Evolutionary conservation across 345 rosid species (phyloP).

Genomic region (Eucalyptus pauciflora): DNA sequence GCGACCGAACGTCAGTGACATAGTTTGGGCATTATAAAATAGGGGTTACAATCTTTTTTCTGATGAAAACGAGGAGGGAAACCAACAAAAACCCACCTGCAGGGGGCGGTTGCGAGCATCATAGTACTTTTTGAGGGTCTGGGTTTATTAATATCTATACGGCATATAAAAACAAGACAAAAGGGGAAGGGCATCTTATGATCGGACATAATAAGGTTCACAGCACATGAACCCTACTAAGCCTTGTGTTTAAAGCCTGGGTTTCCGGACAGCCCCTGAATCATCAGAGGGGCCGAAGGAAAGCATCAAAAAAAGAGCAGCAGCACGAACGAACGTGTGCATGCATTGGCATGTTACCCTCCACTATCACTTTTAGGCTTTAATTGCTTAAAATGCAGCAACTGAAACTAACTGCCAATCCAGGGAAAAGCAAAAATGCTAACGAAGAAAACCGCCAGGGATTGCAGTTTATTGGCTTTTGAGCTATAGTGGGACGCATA

Average conservation of each 20-base stretch:
- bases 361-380: conserved; percentile 14
- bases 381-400: background rate
- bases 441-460: background rate
- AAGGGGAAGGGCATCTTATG: background rate
- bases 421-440: conserved; percentile 1
- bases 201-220: background rate
- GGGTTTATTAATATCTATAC: background rate
- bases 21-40: background rate
- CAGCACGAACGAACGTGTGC: background rate
- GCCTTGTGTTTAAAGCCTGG: background rate
- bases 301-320: background rate
- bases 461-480: background rate
- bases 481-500: background rate
- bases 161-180: background rate
- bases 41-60: background rate
- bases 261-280: background rate
- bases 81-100: background rate
- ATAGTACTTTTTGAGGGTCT: background rate
- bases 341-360: conserved; percentile 20
- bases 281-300: background rate
- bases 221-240: background rate
- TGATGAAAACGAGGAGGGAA: background rate
- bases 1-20: background rate
- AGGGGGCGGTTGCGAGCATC: background rate
- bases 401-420: conserved; percentile 20